Conservation (phyloP, 805 yeast species). For the Yamadazyma tumulicola region DNA sequence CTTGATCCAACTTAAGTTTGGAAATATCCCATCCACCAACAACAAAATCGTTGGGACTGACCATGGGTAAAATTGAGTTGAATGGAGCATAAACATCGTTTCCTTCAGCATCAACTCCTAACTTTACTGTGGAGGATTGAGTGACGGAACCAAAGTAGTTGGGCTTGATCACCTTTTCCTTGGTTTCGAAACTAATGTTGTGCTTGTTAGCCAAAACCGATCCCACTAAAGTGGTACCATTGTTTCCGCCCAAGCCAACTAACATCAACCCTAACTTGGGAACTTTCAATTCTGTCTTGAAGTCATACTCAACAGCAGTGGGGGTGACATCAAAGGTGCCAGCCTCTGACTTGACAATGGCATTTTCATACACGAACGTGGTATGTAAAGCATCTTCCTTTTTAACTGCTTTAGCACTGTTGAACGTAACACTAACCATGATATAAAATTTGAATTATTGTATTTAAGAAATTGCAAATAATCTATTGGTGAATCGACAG, state of each 20-base stretch:
- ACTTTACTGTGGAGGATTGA: constrained; percentile 83
- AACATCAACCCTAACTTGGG: constrained; percentile 87
- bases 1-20: constrained; percentile 62
- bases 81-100: constrained; percentile 91
- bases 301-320: constrained; percentile 68
- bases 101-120: constrained; percentile 79
- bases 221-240: constrained; percentile 87
- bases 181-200: constrained; percentile 73
- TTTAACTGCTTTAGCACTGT: constrained; percentile 50
- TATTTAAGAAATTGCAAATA: too few species aligned
- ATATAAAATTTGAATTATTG: too few species aligned
- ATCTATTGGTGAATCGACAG: background rate
- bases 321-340: constrained; percentile 68
- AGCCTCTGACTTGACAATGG: constrained; percentile 56
- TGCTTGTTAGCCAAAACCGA: constrained; percentile 83
- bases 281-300: constrained; percentile 75
- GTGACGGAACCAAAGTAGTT: constrained; percentile 95
- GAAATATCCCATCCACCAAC: constrained; percentile 96
- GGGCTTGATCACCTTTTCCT: constrained; percentile 68
- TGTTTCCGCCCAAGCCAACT: constrained; percentile 96
- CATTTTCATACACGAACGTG: constrained; percentile 69
- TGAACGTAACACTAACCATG: constrained; percentile 50
- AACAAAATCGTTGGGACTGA: constrained; percentile 84
- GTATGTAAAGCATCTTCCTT: constrained; percentile 53
- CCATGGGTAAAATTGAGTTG: constrained; percentile 83